phyloP scores from a whole-genome alignment of 257 asterid species.

The Solanum piurae region DNA sequence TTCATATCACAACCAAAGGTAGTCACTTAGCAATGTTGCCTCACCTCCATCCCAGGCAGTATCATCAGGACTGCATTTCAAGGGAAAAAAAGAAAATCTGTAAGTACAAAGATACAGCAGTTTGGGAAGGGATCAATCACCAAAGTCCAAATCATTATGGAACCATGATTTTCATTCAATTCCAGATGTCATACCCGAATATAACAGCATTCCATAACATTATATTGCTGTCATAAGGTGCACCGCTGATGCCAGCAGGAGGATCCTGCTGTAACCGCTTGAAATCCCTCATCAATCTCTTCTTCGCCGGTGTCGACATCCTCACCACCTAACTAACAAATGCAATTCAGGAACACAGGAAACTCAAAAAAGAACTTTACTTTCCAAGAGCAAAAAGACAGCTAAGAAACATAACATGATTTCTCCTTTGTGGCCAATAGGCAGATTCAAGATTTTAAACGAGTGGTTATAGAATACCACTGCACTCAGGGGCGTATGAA shows the following conservation, averaged over 20 bases:
- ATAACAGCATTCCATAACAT: slow-evolving; percentile 93
- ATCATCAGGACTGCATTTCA: slow-evolving; percentile 65
- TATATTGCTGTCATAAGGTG: slow-evolving; percentile 68
- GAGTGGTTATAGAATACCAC: no score
- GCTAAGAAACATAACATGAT: background rate
- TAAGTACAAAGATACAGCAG: background rate
- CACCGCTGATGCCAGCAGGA: slow-evolving; percentile 85
- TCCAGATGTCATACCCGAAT: slow-evolving; percentile 41
- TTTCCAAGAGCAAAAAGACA: background rate
- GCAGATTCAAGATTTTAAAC: no score
- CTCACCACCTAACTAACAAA: slow-evolving; percentile 3
- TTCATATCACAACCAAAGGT: background rate
- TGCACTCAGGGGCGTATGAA: no score
- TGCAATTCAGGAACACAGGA: background rate
- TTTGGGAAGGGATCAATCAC: background rate
- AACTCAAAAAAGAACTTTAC: background rate
- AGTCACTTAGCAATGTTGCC: background rate
- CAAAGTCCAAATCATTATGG: background rate
- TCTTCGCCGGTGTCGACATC: slow-evolving; percentile 83
- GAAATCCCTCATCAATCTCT: slow-evolving; percentile 86
- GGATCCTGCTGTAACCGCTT: slow-evolving; percentile 83
- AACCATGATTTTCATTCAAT: background rate
- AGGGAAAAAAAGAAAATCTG: background rate
- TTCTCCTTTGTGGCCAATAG: background rate
- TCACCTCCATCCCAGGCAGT: slow-evolving; percentile 97